A percentile compares a stretch with the other conserved stretches of the same genome.
Conservation (phyloP, 305 asterid genomes). For the Fraxinus floribunda region DNA sequence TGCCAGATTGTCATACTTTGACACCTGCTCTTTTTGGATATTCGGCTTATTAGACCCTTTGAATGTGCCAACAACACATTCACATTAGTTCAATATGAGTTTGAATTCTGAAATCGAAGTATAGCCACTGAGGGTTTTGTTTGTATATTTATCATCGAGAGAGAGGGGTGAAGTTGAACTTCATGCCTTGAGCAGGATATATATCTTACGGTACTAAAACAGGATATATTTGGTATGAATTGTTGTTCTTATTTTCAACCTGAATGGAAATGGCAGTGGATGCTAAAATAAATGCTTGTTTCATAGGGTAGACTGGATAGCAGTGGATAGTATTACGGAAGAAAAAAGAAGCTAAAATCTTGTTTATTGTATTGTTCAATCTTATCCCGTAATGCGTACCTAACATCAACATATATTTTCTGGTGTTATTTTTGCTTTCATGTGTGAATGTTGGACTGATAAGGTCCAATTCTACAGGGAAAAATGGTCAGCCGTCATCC, state of each 20-base stretch:
- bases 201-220: background rate
- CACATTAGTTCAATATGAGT: background rate
- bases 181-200: background rate
- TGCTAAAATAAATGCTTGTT: background rate
- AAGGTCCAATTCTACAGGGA: constrained; percentile 43
- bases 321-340: background rate
- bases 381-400: background rate
- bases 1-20: background rate
- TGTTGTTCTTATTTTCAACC: background rate
- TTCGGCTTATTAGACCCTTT: background rate
- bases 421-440: background rate
- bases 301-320: background rate
- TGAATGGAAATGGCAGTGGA: background rate
- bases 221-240: background rate
- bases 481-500: constrained; percentile 59
- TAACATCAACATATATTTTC: background rate
- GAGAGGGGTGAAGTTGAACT: background rate
- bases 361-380: background rate
- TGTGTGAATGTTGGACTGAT: background rate
- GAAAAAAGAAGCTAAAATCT: background rate
- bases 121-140: background rate
- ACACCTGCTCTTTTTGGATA: background rate
- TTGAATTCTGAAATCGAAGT: background rate
- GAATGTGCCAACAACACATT: background rate
- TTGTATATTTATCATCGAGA: background rate